Evolutionary conservation across 345 rosid species (phyloP).

Genomic region (Rubroshorea leprosula): DNA sequence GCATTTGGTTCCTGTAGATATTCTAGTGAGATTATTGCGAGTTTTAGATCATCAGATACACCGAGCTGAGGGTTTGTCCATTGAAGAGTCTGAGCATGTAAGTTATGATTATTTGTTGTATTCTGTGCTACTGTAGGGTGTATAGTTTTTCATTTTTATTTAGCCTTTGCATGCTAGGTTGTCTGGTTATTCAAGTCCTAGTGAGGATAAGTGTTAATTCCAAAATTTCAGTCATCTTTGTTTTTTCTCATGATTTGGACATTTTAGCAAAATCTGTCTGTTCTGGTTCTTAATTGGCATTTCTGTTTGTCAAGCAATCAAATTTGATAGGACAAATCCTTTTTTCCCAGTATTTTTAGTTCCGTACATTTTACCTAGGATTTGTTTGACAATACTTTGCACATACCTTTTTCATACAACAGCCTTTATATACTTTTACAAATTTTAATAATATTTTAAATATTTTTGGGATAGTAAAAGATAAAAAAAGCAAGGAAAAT

Average conservation of each 20-base stretch:
- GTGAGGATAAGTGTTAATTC: not conserved
- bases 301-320: slow-evolving; percentile 4
- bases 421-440: too few relatives aligned
- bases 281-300: not conserved
- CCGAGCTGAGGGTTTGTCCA: slow-evolving; percentile 89
- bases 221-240: not conserved
- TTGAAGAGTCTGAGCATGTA: slow-evolving; percentile 67
- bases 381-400: not conserved
- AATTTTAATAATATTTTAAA: too few relatives aligned
- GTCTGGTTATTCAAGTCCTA: not conserved
- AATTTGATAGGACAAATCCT: not conserved
- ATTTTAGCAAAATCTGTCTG: slow-evolving; percentile 4
- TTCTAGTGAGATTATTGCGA: slow-evolving; percentile 59
- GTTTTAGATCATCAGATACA: slow-evolving; percentile 95
- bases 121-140: slow-evolving; percentile 8
- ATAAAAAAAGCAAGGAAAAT: too few relatives aligned
- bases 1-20: slow-evolving; percentile 80
- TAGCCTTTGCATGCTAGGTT: not conserved
- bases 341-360: too few relatives aligned
- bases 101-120: slow-evolving; percentile 23
- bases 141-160: slow-evolving; percentile 8
- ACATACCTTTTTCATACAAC: too few relatives aligned
- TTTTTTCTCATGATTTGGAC: slow-evolving; percentile 2
- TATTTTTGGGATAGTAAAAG: too few relatives aligned
- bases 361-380: too few relatives aligned